Evolutionary conservation across 495 filamentous ascomycete genomes (phyloP), one percentile per base, ranked within the genome.

Genomic region (Hypoxylon subgilvum): DNA sequence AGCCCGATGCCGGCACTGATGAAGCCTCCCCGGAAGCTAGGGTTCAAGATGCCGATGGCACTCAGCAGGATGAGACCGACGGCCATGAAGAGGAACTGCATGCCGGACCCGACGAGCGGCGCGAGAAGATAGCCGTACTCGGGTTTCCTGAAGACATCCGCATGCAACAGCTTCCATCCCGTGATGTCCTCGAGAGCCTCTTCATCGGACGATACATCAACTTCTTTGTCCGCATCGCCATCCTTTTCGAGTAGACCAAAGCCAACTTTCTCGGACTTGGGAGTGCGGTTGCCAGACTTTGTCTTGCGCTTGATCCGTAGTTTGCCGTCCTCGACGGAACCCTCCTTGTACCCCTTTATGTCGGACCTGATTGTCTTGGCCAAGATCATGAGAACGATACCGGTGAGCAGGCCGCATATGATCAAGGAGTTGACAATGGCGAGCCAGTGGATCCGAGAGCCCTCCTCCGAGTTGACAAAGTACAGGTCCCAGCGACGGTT

Each of bases 101-200:
- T 92, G 31, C 92, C 92, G 2, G 90, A 96, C 8, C 92, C 92
- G 21, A 96, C 81, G 9, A 96, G 76, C 1, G 92, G 92, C 2
- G 92, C 92, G 22, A 97, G 84, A 1, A 96, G 79, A 21, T 85
- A 82, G 34, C 89, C 90, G 69, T 88, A 84, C 9, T 80, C 69
- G 3, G 92, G 92, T 16, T 87, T 73, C 16, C 92, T 84, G 76
- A 97, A 97, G n/a, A 96, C 90, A 71, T 97, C 92, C 12, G 85
- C 91, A 65, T 97, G 92, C n/a, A 96, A 79, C 16, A 96, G 78
- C 68, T 96, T 97, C 92, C 92, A 97, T 31, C 92, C 92, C 14
- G 90, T 90, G 27, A 89, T 80, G 60, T 97, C 92, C 61, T 97
- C 92, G 2, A 91, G 69, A 4, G 77, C 71, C 57, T 96, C 91